Evolutionary conservation across 805 yeast genomes (phyloP), one percentile per base, ranked within the genome.

Genomic region (Soucietia sequanensis): DNA sequence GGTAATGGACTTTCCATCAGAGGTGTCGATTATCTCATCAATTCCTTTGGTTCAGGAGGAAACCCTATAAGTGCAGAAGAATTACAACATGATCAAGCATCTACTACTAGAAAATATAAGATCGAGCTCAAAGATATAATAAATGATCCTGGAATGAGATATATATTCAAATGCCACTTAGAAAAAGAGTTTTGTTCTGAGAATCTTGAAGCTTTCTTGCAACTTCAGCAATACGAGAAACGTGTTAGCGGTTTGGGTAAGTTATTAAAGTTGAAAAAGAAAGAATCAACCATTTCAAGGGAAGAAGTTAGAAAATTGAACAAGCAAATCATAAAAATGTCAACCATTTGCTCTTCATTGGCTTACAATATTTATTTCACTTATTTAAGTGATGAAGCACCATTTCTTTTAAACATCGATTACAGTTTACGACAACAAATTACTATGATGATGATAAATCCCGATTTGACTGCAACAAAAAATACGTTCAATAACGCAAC

Each of bases 111-210:
- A 14, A 18, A 27, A 10, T 4, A n/a, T 5, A 14, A 7, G 4
- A 14, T 27, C 21, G 30, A 15, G 6, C 30, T 27, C 19, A 27
- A 64, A 21, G 68, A 69, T 6, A 66, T 82, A 4, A 51, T 88
- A 7, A 58, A 60, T 7, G 95, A 88, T 53, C 95, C 95, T 0
- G 96, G 93, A 0, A 62, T 81, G 64, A 68, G 83, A 35, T 78
- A 76, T 35, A 56, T 86, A 7, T 85, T 88, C 57, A 69, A 78
- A 41, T 62, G 65, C n/a, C 88, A 84, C 52, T 54, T 88, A 33
- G 77, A 73, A 32, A 71, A 68, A 20, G 83, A 79, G 33, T 68
- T 72, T 36, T 87, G 95, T 50, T 74, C 73, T 2, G 96, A 88
- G 50, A 88, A 86, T 47, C 54, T 85, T n/a, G 81, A 81, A 42